Evolutionary conservation across 805 yeast species (phyloP), one percentile per base, ranked within the genome.

Genomic region (Cyberlindnera mrakii): DNA sequence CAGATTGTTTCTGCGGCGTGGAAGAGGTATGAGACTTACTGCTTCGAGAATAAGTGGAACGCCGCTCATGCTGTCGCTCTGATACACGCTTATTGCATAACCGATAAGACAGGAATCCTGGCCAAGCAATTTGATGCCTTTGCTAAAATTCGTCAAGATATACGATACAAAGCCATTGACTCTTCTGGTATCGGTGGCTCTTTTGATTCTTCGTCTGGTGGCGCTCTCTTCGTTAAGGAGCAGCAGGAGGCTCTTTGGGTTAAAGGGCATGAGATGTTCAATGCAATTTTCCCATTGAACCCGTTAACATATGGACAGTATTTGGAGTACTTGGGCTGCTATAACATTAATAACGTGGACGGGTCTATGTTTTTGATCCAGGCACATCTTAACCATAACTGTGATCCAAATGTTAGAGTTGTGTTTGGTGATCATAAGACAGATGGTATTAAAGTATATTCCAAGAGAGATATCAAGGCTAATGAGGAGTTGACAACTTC

Each of bases 361-460:
- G 79, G 83, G 3, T 75, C 78, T 39, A 55, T 85, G 15, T 86
- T 70, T 58, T 67, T 78, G 47, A 57, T 71, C 8, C 84, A 82
- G 47, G 78, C 93, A 0, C 85, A 84, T 55, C 64, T 86, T 54
- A 86, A 86, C 55, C 96, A 87, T 58, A 71, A 70, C 53, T 87
- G 96, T 65, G 78, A 72, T 33, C 90, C 93, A 3, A 85, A 81
- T 54, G 80, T 80, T 3, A 68, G 71, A 30, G 80, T 76, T 27
- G 70, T 74, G 39, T 60, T 68, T 15, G 68, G 68, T 17, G 64
- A 66, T 7, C 67, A 75, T 8, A 63, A 63, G 41, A 47, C 55
- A 3, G 72, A 71, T 17, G 85, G 85, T 4, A 67, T 86, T 48
- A 77, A 73, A 50, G 77, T 82, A 1, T 69, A 59, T 42, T 88